A percentile compares a stretch with the other conserved stretches of the same genome.
These are phyloP conservation scores for Iris macrosiphon DNA, from an alignment of 106 monocot species.

Conservation along the genomic window DNA sequence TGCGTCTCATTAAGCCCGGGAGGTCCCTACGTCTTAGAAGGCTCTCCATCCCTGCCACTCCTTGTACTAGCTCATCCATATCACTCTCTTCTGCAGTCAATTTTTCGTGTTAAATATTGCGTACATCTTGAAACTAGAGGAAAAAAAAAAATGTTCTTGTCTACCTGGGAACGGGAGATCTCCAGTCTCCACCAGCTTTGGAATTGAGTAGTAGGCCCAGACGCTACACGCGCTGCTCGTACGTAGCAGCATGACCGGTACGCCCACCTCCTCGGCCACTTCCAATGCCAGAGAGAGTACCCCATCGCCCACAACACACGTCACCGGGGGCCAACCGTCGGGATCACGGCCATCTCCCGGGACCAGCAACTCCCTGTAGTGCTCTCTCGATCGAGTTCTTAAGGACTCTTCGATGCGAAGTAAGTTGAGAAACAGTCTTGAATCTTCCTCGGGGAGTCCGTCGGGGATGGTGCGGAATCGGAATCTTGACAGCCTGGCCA, in stretches of 20 bases:
- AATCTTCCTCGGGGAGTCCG: slow-evolving; percentile 32
- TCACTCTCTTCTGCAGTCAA: slow-evolving; percentile 13
- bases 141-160: background rate
- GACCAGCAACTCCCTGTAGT: slow-evolving; percentile 10
- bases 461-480: slow-evolving; percentile 40
- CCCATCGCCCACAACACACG: slow-evolving; percentile 35
- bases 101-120: too few relatives aligned
- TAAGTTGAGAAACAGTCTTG: slow-evolving; percentile 14
- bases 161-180: slow-evolving; percentile 38
- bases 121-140: background rate
- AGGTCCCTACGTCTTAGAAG: slow-evolving; percentile 33
- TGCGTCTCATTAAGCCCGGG: slow-evolving; percentile 14
- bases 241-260: slow-evolving; percentile 36
- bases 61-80: slow-evolving; percentile 16
- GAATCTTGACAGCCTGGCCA: slow-evolving; percentile 11
- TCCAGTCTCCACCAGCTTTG: slow-evolving; percentile 15
- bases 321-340: slow-evolving; percentile 17
- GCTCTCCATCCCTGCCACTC: slow-evolving; percentile 31
- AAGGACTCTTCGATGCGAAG: slow-evolving; percentile 9
- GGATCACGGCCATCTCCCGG: background rate
- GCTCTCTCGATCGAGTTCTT: slow-evolving; percentile 1
- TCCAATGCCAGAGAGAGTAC: too few relatives aligned
- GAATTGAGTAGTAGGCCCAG: slow-evolving; percentile 23
- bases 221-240: slow-evolving; percentile 26
- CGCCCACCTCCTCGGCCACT: slow-evolving; percentile 33